A percentile compares a stretch with the other conserved stretches of the same genome.
Evolutionary conservation across 164 flowering plant genomes (phyloP).

Genomic region (Tetracentron sinense): DNA sequence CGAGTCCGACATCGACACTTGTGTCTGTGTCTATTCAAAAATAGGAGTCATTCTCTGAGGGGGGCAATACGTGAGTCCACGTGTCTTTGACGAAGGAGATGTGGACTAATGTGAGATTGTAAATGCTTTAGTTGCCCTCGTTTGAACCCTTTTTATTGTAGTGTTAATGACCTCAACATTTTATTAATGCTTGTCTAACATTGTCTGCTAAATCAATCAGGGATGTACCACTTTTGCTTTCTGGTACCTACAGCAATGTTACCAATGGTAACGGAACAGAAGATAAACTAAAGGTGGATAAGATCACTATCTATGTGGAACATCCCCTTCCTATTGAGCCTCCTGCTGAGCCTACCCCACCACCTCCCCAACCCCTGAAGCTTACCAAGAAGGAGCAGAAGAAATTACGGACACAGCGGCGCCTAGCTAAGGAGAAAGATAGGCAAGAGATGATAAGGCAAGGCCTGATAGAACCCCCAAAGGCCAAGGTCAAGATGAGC

Average conservation of each 20-base stretch:
- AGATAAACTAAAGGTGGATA: constrained; percentile 60
- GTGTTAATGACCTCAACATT: not conserved
- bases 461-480: constrained; percentile 92
- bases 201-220: constrained; percentile 29
- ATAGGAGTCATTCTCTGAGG: no score
- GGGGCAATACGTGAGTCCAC: no score
- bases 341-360: constrained; percentile 92
- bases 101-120: no score
- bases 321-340: constrained; percentile 98
- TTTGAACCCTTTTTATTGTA: not conserved
- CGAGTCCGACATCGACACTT: no score
- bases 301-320: constrained; percentile 77
- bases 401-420: constrained; percentile 90
- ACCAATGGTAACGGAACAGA: constrained; percentile 30
- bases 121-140: not conserved
- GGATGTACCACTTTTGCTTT: constrained; percentile 63
- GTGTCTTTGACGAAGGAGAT: no score
- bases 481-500: constrained; percentile 92
- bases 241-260: constrained; percentile 52
- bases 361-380: constrained; percentile 94
- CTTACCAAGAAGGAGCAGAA: constrained; percentile 94
- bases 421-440: constrained; percentile 84
- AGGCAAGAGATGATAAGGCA: constrained; percentile 97
- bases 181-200: not conserved
- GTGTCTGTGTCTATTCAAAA: no score